These are phyloP conservation scores for Piper longum DNA, from an alignment of 164 flowering plant species.

Conservation along the genomic window DNA sequence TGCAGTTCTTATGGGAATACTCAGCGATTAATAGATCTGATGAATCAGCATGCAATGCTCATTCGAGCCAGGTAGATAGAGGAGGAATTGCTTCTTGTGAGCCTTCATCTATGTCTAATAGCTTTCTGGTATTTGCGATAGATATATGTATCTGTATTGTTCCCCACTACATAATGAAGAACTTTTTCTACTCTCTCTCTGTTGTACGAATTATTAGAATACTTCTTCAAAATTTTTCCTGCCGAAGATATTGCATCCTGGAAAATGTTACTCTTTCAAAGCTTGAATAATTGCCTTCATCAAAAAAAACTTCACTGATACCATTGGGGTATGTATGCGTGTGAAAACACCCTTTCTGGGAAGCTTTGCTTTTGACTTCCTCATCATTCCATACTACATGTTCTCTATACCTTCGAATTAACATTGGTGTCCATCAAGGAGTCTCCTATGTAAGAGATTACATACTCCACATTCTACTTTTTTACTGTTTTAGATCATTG, in stretches of 20 bases:
- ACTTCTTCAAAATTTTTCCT: no score
- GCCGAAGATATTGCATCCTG: conserved; percentile 42
- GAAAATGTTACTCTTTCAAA: conserved; percentile 63
- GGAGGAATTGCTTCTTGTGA: conserved; percentile 36
- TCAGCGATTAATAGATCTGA: no score
- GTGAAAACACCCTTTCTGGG: conserved; percentile 75
- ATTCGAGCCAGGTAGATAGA: conserved; percentile 28
- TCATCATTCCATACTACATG: conserved; percentile 80
- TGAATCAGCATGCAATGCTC: conserved; percentile 4
- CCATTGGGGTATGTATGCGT: conserved; percentile 92
- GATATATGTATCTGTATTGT: background rate
- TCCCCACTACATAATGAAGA: background rate
- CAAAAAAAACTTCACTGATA: conserved; percentile 6
- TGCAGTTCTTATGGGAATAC: no score
- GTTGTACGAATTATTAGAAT: no score
- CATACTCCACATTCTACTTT: no score
- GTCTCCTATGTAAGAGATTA: background rate
- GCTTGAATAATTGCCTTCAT: conserved; percentile 49
- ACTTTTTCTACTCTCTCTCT: background rate
- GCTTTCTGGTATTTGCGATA: conserved; percentile 4
- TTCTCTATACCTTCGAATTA: conserved; percentile 51
- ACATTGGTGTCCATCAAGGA: background rate
- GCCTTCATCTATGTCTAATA: conserved; percentile 3
- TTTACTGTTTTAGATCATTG: no score
- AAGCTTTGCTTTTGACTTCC: conserved; percentile 40